A percentile compares a stretch with the other conserved stretches of the same genome.
phyloP scores from a whole-genome alignment of 352 stramenopile species.

The Discostella stelligera region DNA sequence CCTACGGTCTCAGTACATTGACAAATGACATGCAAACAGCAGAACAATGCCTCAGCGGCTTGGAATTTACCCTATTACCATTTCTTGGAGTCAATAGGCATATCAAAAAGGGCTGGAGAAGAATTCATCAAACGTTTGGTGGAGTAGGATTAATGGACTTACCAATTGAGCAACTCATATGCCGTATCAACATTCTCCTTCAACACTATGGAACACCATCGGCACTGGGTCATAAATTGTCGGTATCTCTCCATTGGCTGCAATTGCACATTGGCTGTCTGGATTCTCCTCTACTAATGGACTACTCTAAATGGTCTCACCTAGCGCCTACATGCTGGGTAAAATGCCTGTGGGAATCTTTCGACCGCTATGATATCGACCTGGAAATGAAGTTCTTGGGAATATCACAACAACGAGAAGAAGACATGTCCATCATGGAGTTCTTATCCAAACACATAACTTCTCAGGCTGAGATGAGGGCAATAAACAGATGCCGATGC shows the following conservation, averaged over 20 bases:
- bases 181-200: conserved; percentile 25
- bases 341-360: neutral
- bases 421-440: neutral
- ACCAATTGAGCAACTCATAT: conserved; percentile 11
- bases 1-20: neutral
- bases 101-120: conserved; percentile 22
- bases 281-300: neutral
- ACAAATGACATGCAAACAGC: neutral
- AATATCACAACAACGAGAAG: neutral
- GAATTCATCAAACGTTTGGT: conserved; percentile 11
- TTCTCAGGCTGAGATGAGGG: neutral
- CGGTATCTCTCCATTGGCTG: neutral
- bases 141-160: conserved; percentile 26
- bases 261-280: conserved; percentile 9
- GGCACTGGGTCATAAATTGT: neutral
- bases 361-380: neutral
- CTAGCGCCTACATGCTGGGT: neutral
- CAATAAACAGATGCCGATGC: neutral
- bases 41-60: neutral
- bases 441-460: neutral
- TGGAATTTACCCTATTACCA: conserved; percentile 4
- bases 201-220: conserved; percentile 24
- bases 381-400: neutral
- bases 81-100: conserved; percentile 25
- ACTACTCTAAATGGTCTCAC: neutral